Evolutionary conservation across 164 flowering plant species (phyloP).

Genomic region (Euptelea pleiosperma): DNA sequence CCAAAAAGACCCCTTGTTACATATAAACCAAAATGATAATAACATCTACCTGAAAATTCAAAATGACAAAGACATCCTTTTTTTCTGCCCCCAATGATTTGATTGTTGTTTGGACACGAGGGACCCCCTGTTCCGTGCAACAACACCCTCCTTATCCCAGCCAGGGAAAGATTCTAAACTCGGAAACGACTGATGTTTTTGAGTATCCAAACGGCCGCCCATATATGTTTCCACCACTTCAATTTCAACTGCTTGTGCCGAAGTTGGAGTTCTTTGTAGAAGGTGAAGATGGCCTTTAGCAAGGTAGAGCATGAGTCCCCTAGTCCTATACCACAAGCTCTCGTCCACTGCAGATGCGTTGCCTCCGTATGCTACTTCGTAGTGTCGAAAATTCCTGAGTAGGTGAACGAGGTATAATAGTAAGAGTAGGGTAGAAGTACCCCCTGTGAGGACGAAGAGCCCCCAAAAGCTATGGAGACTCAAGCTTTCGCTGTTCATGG

Average conservation of each 20-base stretch:
- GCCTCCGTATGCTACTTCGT: too few relatives aligned
- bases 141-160: neutral
- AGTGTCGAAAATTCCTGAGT: neutral
- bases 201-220: neutral
- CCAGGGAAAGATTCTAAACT: constrained; percentile 8
- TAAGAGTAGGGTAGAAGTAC: constrained; percentile 21
- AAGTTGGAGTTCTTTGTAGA: neutral
- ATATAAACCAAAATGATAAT: too few relatives aligned
- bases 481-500: constrained; percentile 20
- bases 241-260: neutral
- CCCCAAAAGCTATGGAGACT: constrained; percentile 39
- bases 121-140: too few relatives aligned
- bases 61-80: too few relatives aligned
- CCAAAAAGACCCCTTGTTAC: too few relatives aligned
- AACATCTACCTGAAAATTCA: too few relatives aligned
- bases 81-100: too few relatives aligned
- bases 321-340: constrained; percentile 5
- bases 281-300: neutral
- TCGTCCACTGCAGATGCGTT: neutral
- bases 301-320: neutral
- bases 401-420: constrained; percentile 15
- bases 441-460: constrained; percentile 25
- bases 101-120: too few relatives aligned
- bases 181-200: neutral
- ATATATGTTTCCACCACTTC: constrained; percentile 4